These are phyloP conservation scores for Globisporangium lucens DNA, from an alignment of 352 stramenopile species.

Conservation along the genomic window DNA sequence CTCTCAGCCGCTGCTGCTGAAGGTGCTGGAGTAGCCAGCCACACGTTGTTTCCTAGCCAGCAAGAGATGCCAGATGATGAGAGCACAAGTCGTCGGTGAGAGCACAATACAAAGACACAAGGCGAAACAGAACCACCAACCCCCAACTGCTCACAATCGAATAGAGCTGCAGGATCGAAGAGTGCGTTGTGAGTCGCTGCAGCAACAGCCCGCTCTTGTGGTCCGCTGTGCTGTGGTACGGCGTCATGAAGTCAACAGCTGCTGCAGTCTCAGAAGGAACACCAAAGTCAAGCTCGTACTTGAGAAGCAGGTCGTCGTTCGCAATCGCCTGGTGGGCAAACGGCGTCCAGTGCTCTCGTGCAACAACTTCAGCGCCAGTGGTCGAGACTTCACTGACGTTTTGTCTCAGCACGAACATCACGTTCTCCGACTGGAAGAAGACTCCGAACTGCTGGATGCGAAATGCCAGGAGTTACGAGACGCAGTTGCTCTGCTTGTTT, in stretches of 20 bases:
- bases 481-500: not conserved
- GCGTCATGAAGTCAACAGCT: not conserved
- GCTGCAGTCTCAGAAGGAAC: not conserved
- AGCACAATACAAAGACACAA: not conserved
- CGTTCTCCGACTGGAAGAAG: slow-evolving; percentile 32
- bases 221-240: not conserved
- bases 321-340: slow-evolving; percentile 19
- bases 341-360: slow-evolving; percentile 25
- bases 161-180: slow-evolving; percentile 25
- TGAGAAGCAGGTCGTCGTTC: slow-evolving; percentile 21
- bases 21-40: slow-evolving; percentile 4
- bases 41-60: slow-evolving; percentile 2
- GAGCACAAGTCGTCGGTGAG: not conserved
- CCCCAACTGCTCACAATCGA: slow-evolving; percentile 18
- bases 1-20: slow-evolving; percentile 1
- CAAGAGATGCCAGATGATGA: not conserved
- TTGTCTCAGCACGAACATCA: slow-evolving; percentile 14
- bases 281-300: slow-evolving; percentile 26
- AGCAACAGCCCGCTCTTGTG: slow-evolving; percentile 1
- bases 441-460: slow-evolving; percentile 30
- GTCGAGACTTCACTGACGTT: no score
- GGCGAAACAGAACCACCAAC: no score
- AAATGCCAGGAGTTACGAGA: slow-evolving; percentile 20
- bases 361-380: no score
- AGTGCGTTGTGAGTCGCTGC: slow-evolving; percentile 17